Percentiles rank a stretch among this genome's conserved stretches.
phyloP scores from a whole-genome alignment of 2,329 filamentous ascomycete species.

The Diplocarpon rosae region DNA sequence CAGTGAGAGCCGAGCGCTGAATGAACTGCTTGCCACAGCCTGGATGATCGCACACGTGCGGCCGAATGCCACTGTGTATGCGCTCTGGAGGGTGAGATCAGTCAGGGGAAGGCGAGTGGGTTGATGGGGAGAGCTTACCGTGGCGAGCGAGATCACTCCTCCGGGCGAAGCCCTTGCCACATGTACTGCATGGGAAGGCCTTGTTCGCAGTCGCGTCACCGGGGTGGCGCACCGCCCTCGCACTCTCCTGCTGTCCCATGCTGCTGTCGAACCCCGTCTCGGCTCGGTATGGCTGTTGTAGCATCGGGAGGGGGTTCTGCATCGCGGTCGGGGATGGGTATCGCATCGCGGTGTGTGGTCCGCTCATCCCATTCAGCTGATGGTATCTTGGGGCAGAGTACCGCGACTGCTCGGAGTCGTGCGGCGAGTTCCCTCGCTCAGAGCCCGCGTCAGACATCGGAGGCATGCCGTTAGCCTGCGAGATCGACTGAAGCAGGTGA shows the following conservation, averaged over 20 bases:
- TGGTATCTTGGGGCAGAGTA: constrained; percentile 25
- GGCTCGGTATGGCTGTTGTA: constrained; percentile 25
- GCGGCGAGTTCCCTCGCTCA: constrained; percentile 27
- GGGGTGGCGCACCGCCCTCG: constrained; percentile 12
- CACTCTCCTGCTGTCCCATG: constrained; percentile 25
- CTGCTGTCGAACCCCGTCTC: constrained; percentile 23
- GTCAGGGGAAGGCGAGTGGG: not conserved
- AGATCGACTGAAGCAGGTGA: constrained; percentile 28
- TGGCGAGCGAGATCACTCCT: constrained; percentile 90
- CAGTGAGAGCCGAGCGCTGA: constrained; percentile 87
- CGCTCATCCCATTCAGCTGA: constrained; percentile 18
- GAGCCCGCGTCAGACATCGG: constrained; percentile 27
- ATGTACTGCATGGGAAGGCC: constrained; percentile 81
- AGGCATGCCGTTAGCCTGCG: constrained; percentile 23
- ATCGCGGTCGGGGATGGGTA: constrained; percentile 29
- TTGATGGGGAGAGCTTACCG: constrained; percentile 45
- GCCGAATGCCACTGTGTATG: constrained; percentile 84
- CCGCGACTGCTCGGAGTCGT: constrained; percentile 28
- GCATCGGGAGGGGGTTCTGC: constrained; percentile 27
- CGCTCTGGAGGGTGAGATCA: constrained; percentile 50
- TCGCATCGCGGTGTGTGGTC: constrained; percentile 16
- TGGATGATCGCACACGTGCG: constrained; percentile 84
- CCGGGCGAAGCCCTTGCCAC: constrained; percentile 82
- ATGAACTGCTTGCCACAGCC: constrained; percentile 95
- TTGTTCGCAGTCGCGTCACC: constrained; percentile 35